Base-by-base conservation (phyloP, 345 rosid genomes). In the Firmiana major region DNA sequence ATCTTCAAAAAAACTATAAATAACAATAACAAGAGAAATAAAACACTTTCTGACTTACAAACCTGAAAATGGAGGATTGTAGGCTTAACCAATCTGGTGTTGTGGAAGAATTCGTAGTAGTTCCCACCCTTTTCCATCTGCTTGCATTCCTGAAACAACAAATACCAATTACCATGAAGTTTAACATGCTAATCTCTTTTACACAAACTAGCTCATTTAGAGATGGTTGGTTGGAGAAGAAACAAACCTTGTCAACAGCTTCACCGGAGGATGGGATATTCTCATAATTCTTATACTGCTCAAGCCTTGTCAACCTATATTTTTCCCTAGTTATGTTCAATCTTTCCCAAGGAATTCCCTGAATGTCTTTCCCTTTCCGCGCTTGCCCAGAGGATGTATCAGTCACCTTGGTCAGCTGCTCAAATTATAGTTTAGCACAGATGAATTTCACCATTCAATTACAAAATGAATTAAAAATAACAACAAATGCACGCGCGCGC, bases 341-440 rank as follows among this genome's bases (percentile, higher is more conserved):
- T 36, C 88, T 85, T 3, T 89, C 90, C 94, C 94, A 90, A 0
- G 92, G 94, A 79, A 90, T 90, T 5, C 94, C 94, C 77, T 90
- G 94, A 40, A 90, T 87, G 80, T 90, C 94, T 54, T 87, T 87
- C 5, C 92, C 94, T 3, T 78, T 78, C 79, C 92, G 83, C 1
- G 92, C 92, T 73, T 89, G 87, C 6, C 81, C 81, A 13, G 92
- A 83, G 36, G 89, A 86, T 7, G 91, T 90, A 79, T 89, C 88
- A 6, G 85, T 84, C 21, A 85, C 78, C 77, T 63, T 87, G 21
- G 83, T 83, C 60, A 81, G 81, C 88, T 83, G 81, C 73, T 54
- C 55, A 64, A 59, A 53, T 63, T 69, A 69, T 26, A 48, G 24
- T 9, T 26, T 48, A 24, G 54, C 3, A 42, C 34, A 24, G 19